Base-by-base conservation (phyloP, 1,284 basidiomycete genomes). In the Pseudozyma sp. region DNA sequence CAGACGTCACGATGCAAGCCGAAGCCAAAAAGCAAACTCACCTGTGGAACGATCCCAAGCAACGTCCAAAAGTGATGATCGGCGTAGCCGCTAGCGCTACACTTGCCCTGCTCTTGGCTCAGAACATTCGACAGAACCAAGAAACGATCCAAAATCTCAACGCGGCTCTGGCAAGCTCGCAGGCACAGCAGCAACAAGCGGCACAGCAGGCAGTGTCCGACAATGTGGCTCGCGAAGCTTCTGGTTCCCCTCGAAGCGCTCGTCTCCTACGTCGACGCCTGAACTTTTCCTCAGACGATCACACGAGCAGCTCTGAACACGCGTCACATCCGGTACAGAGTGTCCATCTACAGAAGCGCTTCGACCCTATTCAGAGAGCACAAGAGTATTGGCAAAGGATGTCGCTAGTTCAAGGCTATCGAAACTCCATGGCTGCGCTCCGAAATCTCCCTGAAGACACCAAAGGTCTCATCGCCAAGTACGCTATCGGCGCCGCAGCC, bases 141-240 rank as follows among this genome's bases (percentile, higher is more conserved):
- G 52, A 69, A 0, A 45, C 48, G 1, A 49, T 34, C 14, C 29
- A 51, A 4, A 50, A 54, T 17, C 35, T 55, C 61, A 60, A 64
- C 14, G 35, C 48, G 5, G 44, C 35, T 2, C 16, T 29, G 34
- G 44, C 53, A 16, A 34, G 17, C n/a, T 33, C 56, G 5, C 30
- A 52, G 5, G 44, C 43, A 9, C 37, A 45, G 35, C 42, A 56
- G 35, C 24, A 53, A 29, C 49, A 54, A 13, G 44, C 43, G 7
- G 29, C 40, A 1, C 49, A 67, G 54, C 44, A 55, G 24, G 57
- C 53, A 4, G 30, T 40, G 8, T 17, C 48, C 7, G 39, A 46
- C 11, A 48, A 37, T 7, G 57, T 31, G 33, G 54, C 52, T 50
- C 49, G 31, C 17, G 33, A 46, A 24, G 47, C 42, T 31, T 10